Conservation (phyloP, 108 stramenopile genomes). For the Nitzschia inconspicua region DNA sequence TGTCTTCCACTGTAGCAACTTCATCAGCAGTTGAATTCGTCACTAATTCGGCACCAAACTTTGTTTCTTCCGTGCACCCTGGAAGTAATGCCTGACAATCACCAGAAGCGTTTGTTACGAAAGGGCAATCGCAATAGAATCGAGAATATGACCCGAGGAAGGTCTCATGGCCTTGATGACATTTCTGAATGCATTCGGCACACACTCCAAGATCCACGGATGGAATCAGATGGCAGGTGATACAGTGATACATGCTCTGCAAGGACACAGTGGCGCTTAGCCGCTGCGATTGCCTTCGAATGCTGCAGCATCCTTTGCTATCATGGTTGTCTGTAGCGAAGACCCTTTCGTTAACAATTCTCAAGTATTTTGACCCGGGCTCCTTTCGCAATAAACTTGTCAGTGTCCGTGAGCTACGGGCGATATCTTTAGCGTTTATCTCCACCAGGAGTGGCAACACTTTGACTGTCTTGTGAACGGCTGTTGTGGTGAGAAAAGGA, state of each 20-base stretch:
- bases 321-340: neutral
- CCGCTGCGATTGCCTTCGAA: constrained; percentile 23
- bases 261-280: constrained; percentile 1
- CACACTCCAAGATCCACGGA: constrained; percentile 29
- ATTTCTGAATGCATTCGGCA: constrained; percentile 11
- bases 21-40: too few species aligned
- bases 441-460: constrained; percentile 21
- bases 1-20: too few species aligned
- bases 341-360: constrained; percentile 6
- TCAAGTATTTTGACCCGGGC: neutral
- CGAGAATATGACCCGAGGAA: constrained; percentile 25
- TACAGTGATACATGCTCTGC: constrained; percentile 32
- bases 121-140: constrained; percentile 41
- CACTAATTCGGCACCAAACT: too few species aligned
- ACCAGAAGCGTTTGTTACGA: neutral
- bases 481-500: constrained; percentile 1
- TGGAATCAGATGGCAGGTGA: constrained; percentile 26
- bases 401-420: neutral
- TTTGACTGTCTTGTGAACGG: constrained; percentile 1
- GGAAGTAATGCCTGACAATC: constrained; percentile 13
- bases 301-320: constrained; percentile 18
- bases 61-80: too few species aligned
- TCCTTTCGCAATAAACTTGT: neutral
- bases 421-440: constrained; percentile 24
- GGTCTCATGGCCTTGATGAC: constrained; percentile 26